Base-by-base conservation (phyloP, 2,329 filamentous ascomycete species). In the Akanthomyces uredinophilus region DNA sequence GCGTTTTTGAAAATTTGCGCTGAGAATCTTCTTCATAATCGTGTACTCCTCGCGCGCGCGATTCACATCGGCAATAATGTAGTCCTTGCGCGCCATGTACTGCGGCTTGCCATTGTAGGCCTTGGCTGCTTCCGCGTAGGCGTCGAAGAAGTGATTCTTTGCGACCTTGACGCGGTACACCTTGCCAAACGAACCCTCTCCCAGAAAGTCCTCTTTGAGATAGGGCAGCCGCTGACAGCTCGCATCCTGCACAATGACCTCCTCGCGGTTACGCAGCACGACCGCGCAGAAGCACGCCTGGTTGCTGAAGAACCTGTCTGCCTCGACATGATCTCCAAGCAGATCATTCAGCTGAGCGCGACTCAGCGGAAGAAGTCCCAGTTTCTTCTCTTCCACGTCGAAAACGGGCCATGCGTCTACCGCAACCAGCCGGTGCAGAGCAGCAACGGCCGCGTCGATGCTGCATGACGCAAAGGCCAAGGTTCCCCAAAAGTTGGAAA, bases 51-150 rank as follows among this genome's bases (percentile, higher is more conserved):
- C 67, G 50, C 66, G 65, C 13, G 65, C 69, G 4, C 65, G 60
- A 14, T 64, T 65, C 20, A 68, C 65, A 29, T 62, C 65, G 24
- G 61, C 68, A 14, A 71, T 66, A 18, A 71, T 66, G 61, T 73
- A 77, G 57, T 78, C 75, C 53, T 77, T 77, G 27, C 75, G 72
- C 1, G 75, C 74, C 43, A 75, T 68, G 59, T 59, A 60, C 27
- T 62, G 64, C 4, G 66, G 67, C 46, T 69, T 61, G 4, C 59
- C 65, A 53, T 68, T 69, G 49, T 66, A 64, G 1, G 59, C 54
- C 14, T 52, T 52, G 41, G 62, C 64, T 4, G 56, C 61, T 4
- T 64, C 64, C 54, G 52, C 54, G 20, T 35, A 57, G 29, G 54
- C 54, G 24, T 57, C 54, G 20, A 47, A 57, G 54, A 78, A 70